Evolutionary conservation across 2,329 filamentous ascomycete genomes (phyloP).

Genomic region (Fusarium pseudocircinatum): DNA sequence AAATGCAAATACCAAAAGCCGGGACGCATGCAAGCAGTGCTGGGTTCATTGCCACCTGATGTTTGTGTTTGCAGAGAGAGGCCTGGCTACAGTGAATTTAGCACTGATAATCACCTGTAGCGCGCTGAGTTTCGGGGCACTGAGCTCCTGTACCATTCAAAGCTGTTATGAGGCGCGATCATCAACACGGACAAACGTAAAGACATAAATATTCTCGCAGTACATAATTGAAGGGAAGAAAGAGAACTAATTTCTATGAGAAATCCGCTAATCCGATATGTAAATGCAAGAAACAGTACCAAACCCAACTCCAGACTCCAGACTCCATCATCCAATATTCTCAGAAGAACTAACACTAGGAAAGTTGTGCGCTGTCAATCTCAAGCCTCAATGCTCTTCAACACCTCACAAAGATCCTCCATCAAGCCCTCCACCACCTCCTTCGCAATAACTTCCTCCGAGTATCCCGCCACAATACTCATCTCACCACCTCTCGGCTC

Average conservation of each 20-base stretch:
- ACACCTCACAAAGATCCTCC: neutral
- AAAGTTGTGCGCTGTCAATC: fast-evolving
- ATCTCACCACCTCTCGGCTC: neutral
- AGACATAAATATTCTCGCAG: fast-evolving
- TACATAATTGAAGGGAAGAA: fast-evolving
- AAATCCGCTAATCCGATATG: fast-evolving
- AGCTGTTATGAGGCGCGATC: no score
- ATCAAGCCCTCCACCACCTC: neutral
- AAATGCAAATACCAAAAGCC: fast-evolving
- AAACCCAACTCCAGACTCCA: neutral
- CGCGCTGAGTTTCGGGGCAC: fast-evolving
- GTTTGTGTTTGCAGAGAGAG: fast-evolving
- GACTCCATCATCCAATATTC: neutral
- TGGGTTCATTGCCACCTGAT: no score
- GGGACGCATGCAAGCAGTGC: fast-evolving
- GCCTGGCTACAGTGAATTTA: fast-evolving
- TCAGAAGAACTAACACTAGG: fast-evolving
- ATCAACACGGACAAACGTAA: fast-evolving
- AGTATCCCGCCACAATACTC: neutral
- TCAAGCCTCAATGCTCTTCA: neutral
- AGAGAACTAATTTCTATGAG: neutral
- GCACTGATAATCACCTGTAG: fast-evolving
- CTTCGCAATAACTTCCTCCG: neutral
- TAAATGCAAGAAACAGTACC: neutral
- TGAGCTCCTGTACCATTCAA: no score